These are phyloP conservation scores for Fonticula alba DNA, from an alignment of 78 protist genomes.

Conservation along the genomic window DNA sequence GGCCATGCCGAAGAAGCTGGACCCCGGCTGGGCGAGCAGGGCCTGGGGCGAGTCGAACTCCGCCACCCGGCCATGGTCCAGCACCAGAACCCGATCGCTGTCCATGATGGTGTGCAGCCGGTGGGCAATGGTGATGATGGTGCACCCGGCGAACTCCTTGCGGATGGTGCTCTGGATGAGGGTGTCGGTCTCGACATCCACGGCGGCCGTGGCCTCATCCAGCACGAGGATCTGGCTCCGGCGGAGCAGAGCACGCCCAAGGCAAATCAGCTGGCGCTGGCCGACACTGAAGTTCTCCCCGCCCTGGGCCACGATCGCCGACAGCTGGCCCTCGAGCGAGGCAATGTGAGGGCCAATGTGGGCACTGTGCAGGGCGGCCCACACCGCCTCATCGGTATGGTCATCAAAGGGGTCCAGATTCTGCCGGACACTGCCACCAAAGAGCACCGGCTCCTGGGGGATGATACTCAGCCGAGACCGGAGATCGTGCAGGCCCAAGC, in stretches of 20 bases:
- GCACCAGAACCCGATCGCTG: constrained; percentile 35
- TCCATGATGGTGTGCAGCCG: constrained; percentile 68
- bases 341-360: not conserved
- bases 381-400: not conserved
- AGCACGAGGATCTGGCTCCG: constrained; percentile 32
- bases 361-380: not conserved
- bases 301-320: constrained; percentile 2
- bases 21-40: constrained; percentile 2
- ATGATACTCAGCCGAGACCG: constrained; percentile 47
- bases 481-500: constrained; percentile 23
- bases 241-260: constrained; percentile 77
- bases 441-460: constrained; percentile 75
- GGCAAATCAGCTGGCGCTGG: constrained; percentile 73
- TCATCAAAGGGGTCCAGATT: constrained; percentile 41
- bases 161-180: constrained; percentile 55
- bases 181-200: constrained; percentile 63
- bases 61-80: constrained; percentile 33
- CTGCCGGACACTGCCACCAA: constrained; percentile 42
- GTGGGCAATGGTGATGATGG: constrained; percentile 73
- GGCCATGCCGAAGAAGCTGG: not conserved
- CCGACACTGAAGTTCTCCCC: constrained; percentile 59
- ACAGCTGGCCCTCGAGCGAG: not conserved
- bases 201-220: constrained; percentile 84
- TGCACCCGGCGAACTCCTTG: constrained; percentile 35
- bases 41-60: constrained; percentile 48